Evolutionary conservation across 768 basidiomycete species (phyloP), one percentile per base, ranked within the genome.

Genomic region (Pisolithus tinctorius): DNA sequence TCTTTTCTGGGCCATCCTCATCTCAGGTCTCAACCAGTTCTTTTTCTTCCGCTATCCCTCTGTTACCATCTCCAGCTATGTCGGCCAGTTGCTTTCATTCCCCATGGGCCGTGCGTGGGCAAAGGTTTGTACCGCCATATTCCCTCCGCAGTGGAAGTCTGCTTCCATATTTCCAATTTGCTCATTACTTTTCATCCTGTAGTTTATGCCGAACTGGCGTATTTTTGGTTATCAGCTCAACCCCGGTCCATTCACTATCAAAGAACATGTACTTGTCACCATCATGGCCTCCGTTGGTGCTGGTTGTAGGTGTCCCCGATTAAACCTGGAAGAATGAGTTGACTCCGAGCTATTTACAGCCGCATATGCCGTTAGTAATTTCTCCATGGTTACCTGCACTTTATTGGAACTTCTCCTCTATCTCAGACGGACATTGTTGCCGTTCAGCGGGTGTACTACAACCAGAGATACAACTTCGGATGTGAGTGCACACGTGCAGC

Each of bases 11-110:
- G 72, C 82, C 0, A 68, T 84, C 55, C 20, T 89, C 46, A 73
- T 88, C 20, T 75, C 86, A 0, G 84, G 86, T 40, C 72, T 88
- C 72, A 88, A 88, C 66, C 86, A 87, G 59, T 88, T 86, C 69
- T 87, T 88, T 66, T 83, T 77, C 64, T 79, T 87, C 57, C 78
- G 86, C 27, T 87, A 79, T 59, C 86, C 85, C 4, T 66, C 72
- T 14, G 66, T 71, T 42, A 17, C 20, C 10, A 49, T 76, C 51
- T 67, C 61, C 42, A 58, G 62, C 71, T 74, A 86, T 50, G 82
- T 88, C n/a, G 83, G 85, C 0, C 82, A 86, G 55, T 69, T 92
- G 14, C 59, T 90, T 6, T 77, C 79, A 5, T 83, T 88, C 58
- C 88, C 88, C 0, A 53, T 86, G 5, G 86, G 86, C 25, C 76